Percentiles rank a stretch among this genome's conserved stretches.
phyloP scores from a whole-genome alignment of 2,329 filamentous ascomycete genomes.

The Stemphylium beticola region DNA sequence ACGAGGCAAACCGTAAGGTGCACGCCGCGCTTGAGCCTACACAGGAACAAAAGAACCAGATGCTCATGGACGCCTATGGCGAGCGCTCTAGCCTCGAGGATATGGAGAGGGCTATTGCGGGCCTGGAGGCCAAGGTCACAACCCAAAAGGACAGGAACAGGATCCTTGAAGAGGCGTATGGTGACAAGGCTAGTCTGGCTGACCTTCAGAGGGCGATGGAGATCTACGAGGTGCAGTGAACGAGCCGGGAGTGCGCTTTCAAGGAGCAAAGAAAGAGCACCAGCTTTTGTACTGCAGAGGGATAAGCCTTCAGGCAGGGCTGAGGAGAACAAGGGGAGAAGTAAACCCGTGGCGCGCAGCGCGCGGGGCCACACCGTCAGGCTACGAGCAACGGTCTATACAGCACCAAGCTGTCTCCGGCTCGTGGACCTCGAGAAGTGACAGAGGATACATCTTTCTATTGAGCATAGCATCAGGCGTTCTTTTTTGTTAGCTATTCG shows the following conservation, averaged over 20 bases:
- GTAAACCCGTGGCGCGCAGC: slow-evolving; percentile 12
- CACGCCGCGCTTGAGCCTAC: slow-evolving; percentile 30
- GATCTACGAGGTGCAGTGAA: slow-evolving; percentile 52
- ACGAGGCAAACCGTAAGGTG: slow-evolving; percentile 40
- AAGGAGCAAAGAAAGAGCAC: not conserved
- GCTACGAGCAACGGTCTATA: slow-evolving; percentile 5
- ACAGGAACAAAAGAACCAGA: slow-evolving; percentile 40
- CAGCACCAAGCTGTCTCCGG: not conserved
- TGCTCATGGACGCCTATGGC: slow-evolving; percentile 40
- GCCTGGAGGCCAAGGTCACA: slow-evolving; percentile 35
- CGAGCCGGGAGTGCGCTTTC: not conserved
- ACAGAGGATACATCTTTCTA: slow-evolving; percentile 2
- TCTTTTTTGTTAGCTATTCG: not conserved
- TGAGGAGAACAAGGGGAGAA: not conserved
- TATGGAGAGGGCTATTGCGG: slow-evolving; percentile 41
- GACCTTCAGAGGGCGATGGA: slow-evolving; percentile 55
- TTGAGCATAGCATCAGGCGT: slow-evolving; percentile 2
- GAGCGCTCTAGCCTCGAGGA: slow-evolving; percentile 42
- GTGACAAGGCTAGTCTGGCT: slow-evolving; percentile 51
- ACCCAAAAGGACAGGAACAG: slow-evolving; percentile 45
- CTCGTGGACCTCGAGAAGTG: slow-evolving; percentile 18
- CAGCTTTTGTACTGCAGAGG: slow-evolving; percentile 15
- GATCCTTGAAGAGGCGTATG: slow-evolving; percentile 55
- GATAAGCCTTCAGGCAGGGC: no score
- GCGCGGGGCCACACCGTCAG: slow-evolving; percentile 18